These are phyloP conservation scores for Colletotrichum sp. DNA, from an alignment of 2,329 filamentous ascomycete species.

Conservation along the genomic window DNA sequence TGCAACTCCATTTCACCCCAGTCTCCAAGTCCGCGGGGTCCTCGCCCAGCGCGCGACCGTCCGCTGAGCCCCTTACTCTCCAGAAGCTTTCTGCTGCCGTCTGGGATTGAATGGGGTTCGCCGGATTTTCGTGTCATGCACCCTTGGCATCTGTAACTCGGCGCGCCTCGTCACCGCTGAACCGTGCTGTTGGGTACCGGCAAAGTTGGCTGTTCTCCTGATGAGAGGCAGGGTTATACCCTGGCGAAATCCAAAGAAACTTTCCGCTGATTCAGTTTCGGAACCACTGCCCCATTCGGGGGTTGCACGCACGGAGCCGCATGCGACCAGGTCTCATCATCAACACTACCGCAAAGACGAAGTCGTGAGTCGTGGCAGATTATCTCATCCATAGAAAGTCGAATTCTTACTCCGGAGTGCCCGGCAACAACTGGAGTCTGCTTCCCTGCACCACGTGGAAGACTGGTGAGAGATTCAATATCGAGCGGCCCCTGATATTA, in stretches of 20 bases:
- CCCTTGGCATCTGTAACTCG: slow-evolving; percentile 12
- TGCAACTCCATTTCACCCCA: not conserved
- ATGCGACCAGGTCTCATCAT: not conserved
- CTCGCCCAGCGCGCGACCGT: not conserved
- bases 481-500: slow-evolving; percentile 8
- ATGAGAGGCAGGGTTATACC: not conserved
- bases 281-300: slow-evolving; percentile 3
- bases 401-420: not conserved
- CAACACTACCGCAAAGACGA: not conserved
- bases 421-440: not conserved
- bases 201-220: not conserved
- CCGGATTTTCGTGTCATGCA: slow-evolving; percentile 1
- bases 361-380: not conserved
- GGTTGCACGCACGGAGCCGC: not conserved
- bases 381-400: not conserved
- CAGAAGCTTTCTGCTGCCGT: slow-evolving; percentile 13
- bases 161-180: slow-evolving; percentile 3
- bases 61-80: slow-evolving; percentile 5
- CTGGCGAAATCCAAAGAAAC: not conserved
- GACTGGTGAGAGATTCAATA: not conserved
- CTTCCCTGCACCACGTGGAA: slow-evolving; percentile 9
- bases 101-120: slow-evolving; percentile 18
- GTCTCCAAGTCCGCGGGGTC: not conserved
- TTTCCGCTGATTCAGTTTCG: slow-evolving; percentile 17
- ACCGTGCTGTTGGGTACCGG: slow-evolving; percentile 1